These are phyloP conservation scores for Amylocarpus encephaloides DNA, from an alignment of 2,329 filamentous ascomycete genomes.

Conservation along the genomic window DNA sequence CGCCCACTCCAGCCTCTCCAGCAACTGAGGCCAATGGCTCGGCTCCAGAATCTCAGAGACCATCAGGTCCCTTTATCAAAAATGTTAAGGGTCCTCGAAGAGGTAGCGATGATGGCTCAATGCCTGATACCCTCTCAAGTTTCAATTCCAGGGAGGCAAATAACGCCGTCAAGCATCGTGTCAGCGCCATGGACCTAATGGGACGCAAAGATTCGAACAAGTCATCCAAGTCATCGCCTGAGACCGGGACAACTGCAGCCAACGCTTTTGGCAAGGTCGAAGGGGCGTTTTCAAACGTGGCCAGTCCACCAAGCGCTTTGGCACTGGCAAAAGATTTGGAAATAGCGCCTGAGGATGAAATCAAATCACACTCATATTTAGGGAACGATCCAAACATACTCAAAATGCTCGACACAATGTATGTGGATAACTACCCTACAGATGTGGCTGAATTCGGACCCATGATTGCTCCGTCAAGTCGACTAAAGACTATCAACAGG, in stretches of 20 bases:
- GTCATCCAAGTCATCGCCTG: conserved; percentile 53
- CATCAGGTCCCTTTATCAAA: conserved; percentile 9
- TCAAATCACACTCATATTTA: conserved; percentile 70
- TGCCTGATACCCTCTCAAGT: conserved; percentile 26
- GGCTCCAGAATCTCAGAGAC: conserved; percentile 14
- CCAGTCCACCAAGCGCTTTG: conserved; percentile 33
- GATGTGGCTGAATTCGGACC: conserved; percentile 71
- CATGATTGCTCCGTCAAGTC: conserved; percentile 62
- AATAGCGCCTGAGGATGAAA: conserved; percentile 31
- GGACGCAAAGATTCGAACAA: conserved; percentile 44
- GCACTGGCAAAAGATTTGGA: conserved; percentile 34
- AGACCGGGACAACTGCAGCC: conserved; percentile 56
- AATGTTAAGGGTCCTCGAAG: conserved; percentile 15
- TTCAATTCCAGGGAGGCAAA: conserved; percentile 30
- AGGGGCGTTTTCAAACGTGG: conserved; percentile 34
- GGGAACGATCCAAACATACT: conserved; percentile 68
- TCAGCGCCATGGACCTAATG: conserved; percentile 57
- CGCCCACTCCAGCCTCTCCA: conserved; percentile 18
- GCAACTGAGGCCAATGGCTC: conserved; percentile 20
- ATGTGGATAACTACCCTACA: conserved; percentile 62
- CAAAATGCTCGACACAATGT: conserved; percentile 77
- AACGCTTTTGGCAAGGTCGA: conserved; percentile 62
- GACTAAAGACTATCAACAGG: conserved; percentile 42
- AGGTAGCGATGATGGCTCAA: conserved; percentile 27
- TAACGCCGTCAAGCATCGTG: conserved; percentile 47